Percentiles rank a stretch among this genome's conserved stretches.
Evolutionary conservation across 2,329 filamentous ascomycete species (phyloP).

Genomic region (Colletotrichum siamense): DNA sequence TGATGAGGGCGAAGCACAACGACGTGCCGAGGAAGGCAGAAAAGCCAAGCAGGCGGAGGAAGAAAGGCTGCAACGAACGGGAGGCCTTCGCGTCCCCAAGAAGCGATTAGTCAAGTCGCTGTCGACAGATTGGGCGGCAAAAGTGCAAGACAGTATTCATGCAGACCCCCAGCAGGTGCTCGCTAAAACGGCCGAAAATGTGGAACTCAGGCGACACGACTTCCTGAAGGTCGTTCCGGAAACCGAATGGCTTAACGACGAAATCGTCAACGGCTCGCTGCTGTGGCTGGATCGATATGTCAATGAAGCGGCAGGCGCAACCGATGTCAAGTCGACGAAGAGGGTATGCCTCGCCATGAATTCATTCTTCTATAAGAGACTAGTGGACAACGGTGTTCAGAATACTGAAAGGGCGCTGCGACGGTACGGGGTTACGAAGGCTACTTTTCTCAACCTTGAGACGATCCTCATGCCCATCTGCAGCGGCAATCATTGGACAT

Average conservation of each 20-base stretch:
- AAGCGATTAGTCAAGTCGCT: constrained; percentile 4
- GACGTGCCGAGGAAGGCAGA: constrained; percentile 12
- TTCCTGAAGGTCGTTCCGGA: constrained; percentile 65
- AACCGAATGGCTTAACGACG: constrained; percentile 76
- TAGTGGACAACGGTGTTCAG: constrained; percentile 52
- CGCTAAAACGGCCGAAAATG: constrained; percentile 13
- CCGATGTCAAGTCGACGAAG: constrained; percentile 38
- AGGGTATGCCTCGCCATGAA: constrained; percentile 69
- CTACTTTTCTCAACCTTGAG: constrained; percentile 69
- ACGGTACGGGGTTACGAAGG: constrained; percentile 60
- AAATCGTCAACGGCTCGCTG: constrained; percentile 73
- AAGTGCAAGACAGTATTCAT: background rate
- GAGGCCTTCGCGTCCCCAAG: constrained; percentile 17
- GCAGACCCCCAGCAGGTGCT: background rate
- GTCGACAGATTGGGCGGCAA: background rate
- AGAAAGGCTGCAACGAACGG: constrained; percentile 12
- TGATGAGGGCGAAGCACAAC: constrained; percentile 11
- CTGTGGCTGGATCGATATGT: constrained; percentile 63
- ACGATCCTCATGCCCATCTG: constrained; percentile 75
- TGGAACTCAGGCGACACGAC: constrained; percentile 52
- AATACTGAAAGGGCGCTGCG: constrained; percentile 61
- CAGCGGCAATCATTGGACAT: constrained; percentile 70
- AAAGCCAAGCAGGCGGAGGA: background rate
- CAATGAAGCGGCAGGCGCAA: constrained; percentile 61
- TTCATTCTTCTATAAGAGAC: constrained; percentile 68